These are phyloP conservation scores for Prosopis cineraria DNA, from an alignment of 306 rosid species.

Conservation along the genomic window DNA sequence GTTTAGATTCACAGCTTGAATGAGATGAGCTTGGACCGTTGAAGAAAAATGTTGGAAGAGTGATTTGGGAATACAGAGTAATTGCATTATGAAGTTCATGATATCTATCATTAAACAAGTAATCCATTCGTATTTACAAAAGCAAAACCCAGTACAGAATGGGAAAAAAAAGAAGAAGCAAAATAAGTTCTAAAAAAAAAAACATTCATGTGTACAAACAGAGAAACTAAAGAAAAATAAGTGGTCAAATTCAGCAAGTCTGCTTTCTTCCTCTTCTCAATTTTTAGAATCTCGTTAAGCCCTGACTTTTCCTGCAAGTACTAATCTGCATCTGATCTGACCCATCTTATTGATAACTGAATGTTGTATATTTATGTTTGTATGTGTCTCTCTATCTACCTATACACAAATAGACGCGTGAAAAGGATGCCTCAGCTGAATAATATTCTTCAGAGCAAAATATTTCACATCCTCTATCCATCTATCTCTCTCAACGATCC, in stretches of 20 bases:
- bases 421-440: neutral
- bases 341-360: neutral
- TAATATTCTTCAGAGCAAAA: neutral
- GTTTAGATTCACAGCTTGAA: neutral
- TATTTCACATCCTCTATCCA: neutral
- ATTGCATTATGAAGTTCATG: neutral
- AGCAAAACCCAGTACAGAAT: neutral
- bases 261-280: slow-evolving; percentile 18
- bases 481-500: slow-evolving; percentile 64
- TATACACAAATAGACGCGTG: neutral
- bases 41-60: neutral
- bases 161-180: neutral
- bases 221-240: neutral
- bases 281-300: slow-evolving; percentile 40
- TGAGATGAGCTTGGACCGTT: neutral
- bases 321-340: neutral
- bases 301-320: slow-evolving; percentile 28
- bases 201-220: neutral
- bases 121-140: slow-evolving; percentile 45
- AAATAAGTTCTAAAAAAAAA: neutral
- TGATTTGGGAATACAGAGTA: neutral
- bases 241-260: neutral
- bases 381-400: neutral
- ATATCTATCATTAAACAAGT: neutral
- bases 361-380: neutral